Evolutionary conservation across 2,329 filamentous ascomycete genomes (phyloP), one percentile per base, ranked within the genome.

Genomic region (Stachybotrys elegans): DNA sequence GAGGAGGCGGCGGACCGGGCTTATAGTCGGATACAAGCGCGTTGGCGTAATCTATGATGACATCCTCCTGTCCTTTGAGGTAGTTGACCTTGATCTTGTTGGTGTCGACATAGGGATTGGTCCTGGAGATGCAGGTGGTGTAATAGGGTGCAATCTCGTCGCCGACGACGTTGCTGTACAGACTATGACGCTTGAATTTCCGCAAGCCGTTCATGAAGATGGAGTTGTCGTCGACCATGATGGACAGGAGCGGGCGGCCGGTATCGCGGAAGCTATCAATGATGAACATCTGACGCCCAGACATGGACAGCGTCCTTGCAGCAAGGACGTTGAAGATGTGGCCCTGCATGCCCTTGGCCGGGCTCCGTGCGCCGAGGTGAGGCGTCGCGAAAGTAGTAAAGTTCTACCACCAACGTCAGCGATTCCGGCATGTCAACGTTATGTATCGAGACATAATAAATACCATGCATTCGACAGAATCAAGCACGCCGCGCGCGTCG

Each of bases 351-450:
- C 86, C 86, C 38, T 77, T 79, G 35, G 83, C 66, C 2, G 87
- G 86, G 2, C 81, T 80, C 40, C 85, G 75, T 2, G 86, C 85
- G n/a, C 87, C 87, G 7, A 91, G 73, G 65, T 91, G 87, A 20
- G 87, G 92, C 23, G 86, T 84, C 5, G 87, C 92, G 65, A 97
- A 96, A 1, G 91, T 95, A 3, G 86, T 88, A 66, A 97, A 96
- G 71, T 95, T 96, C 78, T 85, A 49, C 11, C 34, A 23, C 25
- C 35, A 37, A 22, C n/a, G 44, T 57, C 40, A 56, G 50, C 17
- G 5, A 37, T 22, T 20, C 4, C 2, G 29, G n/a, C 6, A 37
- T 13, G 40, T 46, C n/a, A 37, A 36, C 29, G 23, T 4, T 4
- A 7, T 4, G 31, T 8, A 7, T 7, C 3, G n/a, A 8, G 31